Evolutionary conservation across 805 yeast genomes (phyloP).

Genomic region (Teunomyces stri): DNA sequence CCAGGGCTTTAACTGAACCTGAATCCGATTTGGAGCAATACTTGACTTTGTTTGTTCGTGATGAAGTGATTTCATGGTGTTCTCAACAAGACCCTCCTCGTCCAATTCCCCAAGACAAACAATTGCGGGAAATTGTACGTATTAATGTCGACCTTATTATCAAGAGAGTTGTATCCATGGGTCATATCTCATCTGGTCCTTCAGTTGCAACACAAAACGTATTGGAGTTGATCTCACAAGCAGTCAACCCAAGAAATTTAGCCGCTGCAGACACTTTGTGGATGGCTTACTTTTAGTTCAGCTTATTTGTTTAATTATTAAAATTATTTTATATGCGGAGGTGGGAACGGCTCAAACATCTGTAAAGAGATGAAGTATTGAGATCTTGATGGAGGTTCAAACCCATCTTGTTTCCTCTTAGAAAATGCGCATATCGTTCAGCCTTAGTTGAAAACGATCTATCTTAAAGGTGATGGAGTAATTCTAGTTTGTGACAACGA

Average conservation of each 20-base stretch:
- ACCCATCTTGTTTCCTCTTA: too few species aligned
- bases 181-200: conserved; percentile 56
- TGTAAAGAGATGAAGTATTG: too few species aligned
- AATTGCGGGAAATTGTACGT: conserved; percentile 80
- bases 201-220: conserved; percentile 85
- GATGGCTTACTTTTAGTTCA: conserved; percentile 81
- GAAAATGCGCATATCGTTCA: too few species aligned
- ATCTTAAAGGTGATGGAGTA: too few species aligned
- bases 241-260: conserved; percentile 90
- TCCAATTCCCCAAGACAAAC: conserved; percentile 78
- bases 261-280: conserved; percentile 90
- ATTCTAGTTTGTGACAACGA: too few species aligned
- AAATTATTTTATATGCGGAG: neutral
- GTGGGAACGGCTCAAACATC: too few species aligned
- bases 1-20: conserved; percentile 85
- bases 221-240: conserved; percentile 86
- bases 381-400: too few species aligned
- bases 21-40: conserved; percentile 90
- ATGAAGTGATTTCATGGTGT: conserved; percentile 93
- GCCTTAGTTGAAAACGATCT: too few species aligned
- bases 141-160: conserved; percentile 83
- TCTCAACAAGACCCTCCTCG: conserved; percentile 73
- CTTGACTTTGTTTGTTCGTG: conserved; percentile 90
- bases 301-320: neutral
- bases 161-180: conserved; percentile 73